Percentiles rank a stretch among this genome's conserved stretches.
These are phyloP conservation scores for Cladobotryum mycophilum DNA, from an alignment of 2,329 filamentous ascomycete species.

Conservation along the genomic window DNA sequence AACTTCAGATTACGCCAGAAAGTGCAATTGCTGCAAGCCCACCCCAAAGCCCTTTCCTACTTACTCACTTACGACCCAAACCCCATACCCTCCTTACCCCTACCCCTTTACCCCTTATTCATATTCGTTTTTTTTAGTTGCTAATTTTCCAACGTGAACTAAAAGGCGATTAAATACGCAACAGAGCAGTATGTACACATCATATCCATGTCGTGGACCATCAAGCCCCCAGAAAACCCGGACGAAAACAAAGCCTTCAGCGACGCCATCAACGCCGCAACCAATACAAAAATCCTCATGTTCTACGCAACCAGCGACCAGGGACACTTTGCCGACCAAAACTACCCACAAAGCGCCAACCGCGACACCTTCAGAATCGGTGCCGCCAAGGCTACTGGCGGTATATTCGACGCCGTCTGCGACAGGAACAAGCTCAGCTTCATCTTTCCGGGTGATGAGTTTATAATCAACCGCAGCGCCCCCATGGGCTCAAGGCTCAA, in stretches of 20 bases:
- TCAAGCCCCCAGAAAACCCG: background rate
- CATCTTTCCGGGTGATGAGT: background rate
- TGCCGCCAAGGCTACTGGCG: conserved; percentile 1
- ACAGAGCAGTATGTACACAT: conserved; percentile 1
- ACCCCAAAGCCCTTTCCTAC: too few relatives aligned
- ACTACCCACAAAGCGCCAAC: conserved; percentile 1
- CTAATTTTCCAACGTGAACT: background rate
- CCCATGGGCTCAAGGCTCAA: background rate
- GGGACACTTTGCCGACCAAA: background rate
- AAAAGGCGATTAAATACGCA: background rate
- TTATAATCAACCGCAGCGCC: conserved; percentile 1
- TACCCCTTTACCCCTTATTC: too few relatives aligned
- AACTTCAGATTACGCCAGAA: background rate
- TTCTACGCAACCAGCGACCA: conserved; percentile 2
- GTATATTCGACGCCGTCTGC: background rate
- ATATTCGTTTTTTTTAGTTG: too few relatives aligned
- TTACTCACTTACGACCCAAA: too few relatives aligned
- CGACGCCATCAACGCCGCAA: background rate
- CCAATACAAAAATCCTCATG: conserved; percentile 1
- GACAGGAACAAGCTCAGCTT: background rate
- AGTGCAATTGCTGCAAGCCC: too few relatives aligned
- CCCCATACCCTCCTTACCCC: too few relatives aligned
- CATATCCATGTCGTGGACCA: conserved; percentile 3
- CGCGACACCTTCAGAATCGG: conserved; percentile 3
- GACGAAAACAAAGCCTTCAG: background rate